These are phyloP conservation scores for Trichosporon ovoides DNA, from an alignment of 1,284 basidiomycete species.

Conservation along the genomic window DNA sequence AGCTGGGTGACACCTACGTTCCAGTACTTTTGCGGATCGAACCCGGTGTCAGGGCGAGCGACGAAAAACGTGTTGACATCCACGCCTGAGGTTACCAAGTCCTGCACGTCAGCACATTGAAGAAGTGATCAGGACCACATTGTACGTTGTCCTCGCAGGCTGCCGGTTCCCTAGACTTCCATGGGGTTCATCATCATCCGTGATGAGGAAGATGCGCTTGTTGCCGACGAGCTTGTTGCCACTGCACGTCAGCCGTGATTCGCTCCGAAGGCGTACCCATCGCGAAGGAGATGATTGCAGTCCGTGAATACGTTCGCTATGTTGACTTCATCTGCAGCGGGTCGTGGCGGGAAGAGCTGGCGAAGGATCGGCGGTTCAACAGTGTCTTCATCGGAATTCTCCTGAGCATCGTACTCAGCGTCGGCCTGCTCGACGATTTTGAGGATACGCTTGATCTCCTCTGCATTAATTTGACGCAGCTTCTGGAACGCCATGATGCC, in stretches of 20 bases:
- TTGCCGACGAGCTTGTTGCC: conserved; percentile 66
- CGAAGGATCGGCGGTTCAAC: conserved; percentile 35
- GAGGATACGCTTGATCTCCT: conserved; percentile 63
- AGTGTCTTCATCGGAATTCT: conserved; percentile 20
- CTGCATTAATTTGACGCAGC: conserved; percentile 70
- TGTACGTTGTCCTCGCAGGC: conserved; percentile 33
- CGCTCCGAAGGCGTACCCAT: conserved; percentile 58
- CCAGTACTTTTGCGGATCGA: conserved; percentile 76
- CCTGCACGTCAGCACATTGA: conserved; percentile 52
- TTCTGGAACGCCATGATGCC: conserved; percentile 54
- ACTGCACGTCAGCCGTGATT: conserved; percentile 48
- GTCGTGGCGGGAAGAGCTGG: conserved; percentile 36
- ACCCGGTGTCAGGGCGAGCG: conserved; percentile 61
- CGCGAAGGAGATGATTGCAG: conserved; percentile 79
- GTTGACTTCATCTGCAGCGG: conserved; percentile 36
- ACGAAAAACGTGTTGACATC: conserved; percentile 91
- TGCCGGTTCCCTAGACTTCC: conserved; percentile 30
- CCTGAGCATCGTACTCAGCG: conserved; percentile 29
- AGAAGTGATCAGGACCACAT: background rate
- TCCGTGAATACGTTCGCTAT: conserved; percentile 80
- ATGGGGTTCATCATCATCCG: conserved; percentile 72
- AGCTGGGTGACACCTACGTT: conserved; percentile 55
- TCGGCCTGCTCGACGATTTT: conserved; percentile 34
- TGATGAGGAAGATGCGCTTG: conserved; percentile 88
- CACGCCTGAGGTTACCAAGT: conserved; percentile 73